phyloP scores from a whole-genome alignment of 129 eudicot species.

The carrot (Daucus carota) region DH1_v3.0 NC_030387.2:38498001-38498500 shows the following conservation, averaged over 20 bases:
- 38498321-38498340: conserved; percentile 49
- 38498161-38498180: conserved; percentile 11
- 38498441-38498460: conserved; percentile 20
- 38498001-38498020: neutral
- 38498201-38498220: conserved; percentile 31
- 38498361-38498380: conserved; percentile 28
- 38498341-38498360: conserved; percentile 48
- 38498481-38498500: conserved; percentile 5
- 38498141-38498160: neutral
- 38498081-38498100: neutral
- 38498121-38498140: conserved; percentile 5
- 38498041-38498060: neutral
- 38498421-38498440: conserved; percentile 26
- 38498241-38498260: conserved; percentile 3
- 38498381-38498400: conserved; percentile 28
- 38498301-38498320: conserved; percentile 49
- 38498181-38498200: conserved; percentile 9
- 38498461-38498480: neutral
- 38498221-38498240: neutral
- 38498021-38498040: neutral
- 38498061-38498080: neutral
- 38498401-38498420: conserved; percentile 27
- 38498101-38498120: neutral
- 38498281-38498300: neutral
- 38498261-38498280: neutral